Evolutionary conservation across 495 filamentous ascomycete genomes (phyloP).

Genomic region (Penicillium silybi): DNA sequence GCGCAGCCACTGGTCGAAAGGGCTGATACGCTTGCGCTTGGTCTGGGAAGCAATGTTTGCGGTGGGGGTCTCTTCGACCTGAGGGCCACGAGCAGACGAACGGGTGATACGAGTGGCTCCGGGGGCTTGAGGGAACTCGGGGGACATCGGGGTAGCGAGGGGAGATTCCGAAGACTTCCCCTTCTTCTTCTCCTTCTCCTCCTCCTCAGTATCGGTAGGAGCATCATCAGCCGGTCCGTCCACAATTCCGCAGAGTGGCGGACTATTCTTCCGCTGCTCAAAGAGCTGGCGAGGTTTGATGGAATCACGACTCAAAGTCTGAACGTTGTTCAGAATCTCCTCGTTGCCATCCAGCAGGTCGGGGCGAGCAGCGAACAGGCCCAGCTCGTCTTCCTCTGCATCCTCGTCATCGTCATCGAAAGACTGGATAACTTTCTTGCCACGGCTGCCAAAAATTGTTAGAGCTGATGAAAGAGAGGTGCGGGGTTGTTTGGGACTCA

Average conservation of each 20-base stretch:
- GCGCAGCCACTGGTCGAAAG: constrained; percentile 63
- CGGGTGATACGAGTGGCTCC: constrained; percentile 25
- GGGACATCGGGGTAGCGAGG: constrained; percentile 48
- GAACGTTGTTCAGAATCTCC: constrained; percentile 25
- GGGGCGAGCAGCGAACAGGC: constrained; percentile 32
- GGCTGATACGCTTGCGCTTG: constrained; percentile 50
- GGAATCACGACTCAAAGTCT: constrained; percentile 64
- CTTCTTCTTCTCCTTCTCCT: constrained; percentile 39
- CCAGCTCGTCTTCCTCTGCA: constrained; percentile 48
- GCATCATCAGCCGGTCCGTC: constrained; percentile 45
- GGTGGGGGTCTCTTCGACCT: constrained; percentile 21
- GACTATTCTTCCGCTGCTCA: constrained; percentile 35
- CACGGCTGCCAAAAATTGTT: constrained; percentile 61
- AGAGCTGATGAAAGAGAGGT: constrained; percentile 49
- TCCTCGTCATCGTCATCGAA: constrained; percentile 47
- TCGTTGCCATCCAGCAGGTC: constrained; percentile 12
- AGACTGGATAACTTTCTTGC: constrained; percentile 74
- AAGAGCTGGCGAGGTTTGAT: constrained; percentile 87
- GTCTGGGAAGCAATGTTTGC: constrained; percentile 4
- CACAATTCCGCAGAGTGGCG: background rate
- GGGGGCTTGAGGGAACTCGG: constrained; percentile 41
- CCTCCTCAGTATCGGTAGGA: constrained; percentile 58
- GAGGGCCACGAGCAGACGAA: constrained; percentile 21
- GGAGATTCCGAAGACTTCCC: constrained; percentile 21
- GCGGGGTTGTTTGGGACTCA: constrained; percentile 38